Evolutionary conservation across 768 basidiomycete genomes (phyloP), one percentile per base, ranked within the genome.

Genomic region (Naematelia aurantialba): DNA sequence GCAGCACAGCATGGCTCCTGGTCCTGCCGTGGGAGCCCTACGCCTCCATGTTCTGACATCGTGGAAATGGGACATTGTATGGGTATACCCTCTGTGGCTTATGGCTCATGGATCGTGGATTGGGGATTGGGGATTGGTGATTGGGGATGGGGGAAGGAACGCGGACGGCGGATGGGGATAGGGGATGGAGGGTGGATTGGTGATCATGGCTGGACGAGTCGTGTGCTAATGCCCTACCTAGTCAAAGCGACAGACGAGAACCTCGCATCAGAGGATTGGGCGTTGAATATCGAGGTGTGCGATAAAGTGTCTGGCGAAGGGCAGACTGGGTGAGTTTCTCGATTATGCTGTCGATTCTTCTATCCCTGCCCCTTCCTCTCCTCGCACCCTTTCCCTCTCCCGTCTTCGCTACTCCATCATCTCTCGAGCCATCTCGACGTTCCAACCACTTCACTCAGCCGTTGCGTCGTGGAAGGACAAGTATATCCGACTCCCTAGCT

Each of bases 241-340:
- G 93, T 79, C 69, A 94, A 96, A 79, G 89, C 94, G 30, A 99
- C 96, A n/a, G 91, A 93, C 76, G 96, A 98, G 83, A 92, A 91
- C 76, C 81, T 93, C 59, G 93, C 93, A 0, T 82, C 83, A 56
- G 94, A 96, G 79, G 89, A 96, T 78, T 99, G 96, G 96, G 92
- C 92, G 74, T 81, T 91, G 59, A 90, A 93, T 62, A 74, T 97
- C 50, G 91, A 89, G 68, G 78, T 98, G n/a, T 96, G 92, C 68
- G 96, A 99, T 80, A 96, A 96, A 78, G 92, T 99, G 4, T 81
- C 82, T 27, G 91, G 92, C 12, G 94, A 99, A 63, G 88, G 89
- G 1, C 85, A 87, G 72, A 78, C 82, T 48, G 93, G 93, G 93
- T 92, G 56, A 62, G 84, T 77, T n/a, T 14, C 34, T 39, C 34